Base-by-base conservation (phyloP, 805 yeast genomes). In the Lipomyces kockii region DNA sequence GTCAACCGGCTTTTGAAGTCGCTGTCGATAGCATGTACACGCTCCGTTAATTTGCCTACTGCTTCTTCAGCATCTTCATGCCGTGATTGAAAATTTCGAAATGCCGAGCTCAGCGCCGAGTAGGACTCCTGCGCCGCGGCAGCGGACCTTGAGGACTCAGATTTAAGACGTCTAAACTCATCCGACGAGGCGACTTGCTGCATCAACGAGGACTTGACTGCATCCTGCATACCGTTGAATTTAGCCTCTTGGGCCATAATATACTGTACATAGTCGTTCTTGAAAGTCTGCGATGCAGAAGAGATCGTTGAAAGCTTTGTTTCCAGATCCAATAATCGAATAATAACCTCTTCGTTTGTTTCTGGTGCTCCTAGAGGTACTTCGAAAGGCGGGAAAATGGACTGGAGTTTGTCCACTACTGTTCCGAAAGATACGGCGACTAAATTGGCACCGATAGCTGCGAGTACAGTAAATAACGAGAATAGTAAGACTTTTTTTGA, bases 271-370 rank as follows among this genome's bases (percentile, higher is more conserved):
- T 49, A 63, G 8, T 60, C 65, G 14, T 29, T 39, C 58, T 68
- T 65, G 34, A 68, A 39, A 9, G 11, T 35, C 25, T 52, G 58
- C 11, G 71, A 57, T 12, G 67, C 61, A 2, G 49, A 2, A 8
- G 60, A 29, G 6, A 68, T 12, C 54, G 14, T 54, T 7, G 56
- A 61, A 22, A 68, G 49, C 43, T 59, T 52, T 14, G 49, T 2
- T 51, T 68, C 71, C 12, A 68, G n/a, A 4, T 62, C 58, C 1
- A 68, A 39, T 3, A 68, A 58, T 4, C 71, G 64, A 9, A 12
- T 35, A 17, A 63, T 27, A 5, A 58, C 58, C 37, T 68, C 71
- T 20, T 61, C 65, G 22, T 29, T 25, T 5, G 65, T 29, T 35
- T 54, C 27, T 6, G 70, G 70, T 6, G 62, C 60, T 9, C 35